phyloP scores from a whole-genome alignment of 192 early-diverging fungal genomes.

The Haplosporangium gracile region DNA sequence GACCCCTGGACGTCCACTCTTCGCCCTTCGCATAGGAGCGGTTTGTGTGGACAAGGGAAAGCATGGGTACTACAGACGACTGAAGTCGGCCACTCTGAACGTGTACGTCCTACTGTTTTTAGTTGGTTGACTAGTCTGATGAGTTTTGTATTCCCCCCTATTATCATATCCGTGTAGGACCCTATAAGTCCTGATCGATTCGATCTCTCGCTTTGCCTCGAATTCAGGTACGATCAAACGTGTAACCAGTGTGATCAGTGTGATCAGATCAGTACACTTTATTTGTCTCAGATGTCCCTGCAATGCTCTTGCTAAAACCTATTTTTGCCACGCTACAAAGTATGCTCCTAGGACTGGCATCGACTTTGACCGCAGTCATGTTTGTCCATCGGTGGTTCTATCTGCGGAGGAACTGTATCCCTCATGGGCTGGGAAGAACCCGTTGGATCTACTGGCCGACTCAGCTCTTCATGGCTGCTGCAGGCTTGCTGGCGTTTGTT shows the following conservation, averaged over 20 bases:
- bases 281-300: neutral
- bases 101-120: neutral
- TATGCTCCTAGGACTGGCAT: conserved; percentile 4
- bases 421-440: conserved; percentile 29
- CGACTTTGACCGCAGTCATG: neutral
- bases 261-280: neutral
- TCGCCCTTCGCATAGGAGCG: neutral
- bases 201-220: conserved; percentile 37
- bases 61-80: conserved; percentile 7
- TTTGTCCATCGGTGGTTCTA: conserved; percentile 18
- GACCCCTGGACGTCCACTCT: neutral
- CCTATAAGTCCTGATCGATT: conserved; percentile 29
- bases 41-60: conserved; percentile 18
- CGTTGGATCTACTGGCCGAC: conserved; percentile 42
- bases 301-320: neutral
- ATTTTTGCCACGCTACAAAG: neutral
- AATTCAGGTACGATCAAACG: conserved; percentile 24
- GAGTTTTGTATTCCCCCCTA: neutral
- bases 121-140: neutral
- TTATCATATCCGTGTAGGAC: conserved; percentile 8
- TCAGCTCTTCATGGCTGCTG: conserved; percentile 8
- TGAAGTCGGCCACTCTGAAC: neutral
- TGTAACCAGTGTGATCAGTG: neutral
- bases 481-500: neutral
- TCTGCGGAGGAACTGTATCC: conserved; percentile 2